Base-by-base conservation (phyloP, 176 grass and related monocot genomes). In the Bothriochloa decipiens region DNA sequence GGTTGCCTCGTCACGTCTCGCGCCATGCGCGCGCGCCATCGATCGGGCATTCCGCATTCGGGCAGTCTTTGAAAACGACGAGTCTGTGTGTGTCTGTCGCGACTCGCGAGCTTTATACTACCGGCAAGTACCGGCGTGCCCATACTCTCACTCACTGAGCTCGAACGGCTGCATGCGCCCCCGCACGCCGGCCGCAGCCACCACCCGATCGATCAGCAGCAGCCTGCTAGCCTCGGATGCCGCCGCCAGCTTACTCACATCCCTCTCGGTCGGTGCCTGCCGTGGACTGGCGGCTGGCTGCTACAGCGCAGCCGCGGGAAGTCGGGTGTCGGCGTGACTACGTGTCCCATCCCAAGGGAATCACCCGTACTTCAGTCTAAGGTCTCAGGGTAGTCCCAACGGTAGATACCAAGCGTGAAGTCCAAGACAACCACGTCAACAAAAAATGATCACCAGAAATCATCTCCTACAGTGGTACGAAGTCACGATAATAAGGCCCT, bases 11-110 rank as follows among this genome's bases (percentile, higher is more conserved):
- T 23, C 55, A 22, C 22, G 55, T 23, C 55, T 18, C 65, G 65
- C 65, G 29, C 15, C 33, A 37, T 9, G 37, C 65, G 16, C 1
- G 49, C 40, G 42, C 36, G 13, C 14, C 41, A 5, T 1, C n/a
- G n/a, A n/a, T n/a, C n/a, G n/a, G n/a, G n/a, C n/a, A n/a, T n/a
- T n/a, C n/a, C n/a, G n/a, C n/a, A n/a, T n/a, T n/a, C n/a, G n/a
- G n/a, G 18, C 67, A 22, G 67, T n/a, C 67, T 70, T 70, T 70
- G 67, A 70, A 39, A 70, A 70, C 67, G 67, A 70, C 67, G 50
- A 53, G 4, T 70, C 67, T 11, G 35, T 1, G 9, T 32, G 0
- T 69, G 8, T n/a, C 8, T 70, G 33, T n/a, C 67, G 67, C 17
- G 42, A 45, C 10, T 7, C 7, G 6, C 39, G 3, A 20, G 8